phyloP scores from a whole-genome alignment of 2,329 filamentous ascomycete species.

The Cryphonectria radicalis region DNA sequence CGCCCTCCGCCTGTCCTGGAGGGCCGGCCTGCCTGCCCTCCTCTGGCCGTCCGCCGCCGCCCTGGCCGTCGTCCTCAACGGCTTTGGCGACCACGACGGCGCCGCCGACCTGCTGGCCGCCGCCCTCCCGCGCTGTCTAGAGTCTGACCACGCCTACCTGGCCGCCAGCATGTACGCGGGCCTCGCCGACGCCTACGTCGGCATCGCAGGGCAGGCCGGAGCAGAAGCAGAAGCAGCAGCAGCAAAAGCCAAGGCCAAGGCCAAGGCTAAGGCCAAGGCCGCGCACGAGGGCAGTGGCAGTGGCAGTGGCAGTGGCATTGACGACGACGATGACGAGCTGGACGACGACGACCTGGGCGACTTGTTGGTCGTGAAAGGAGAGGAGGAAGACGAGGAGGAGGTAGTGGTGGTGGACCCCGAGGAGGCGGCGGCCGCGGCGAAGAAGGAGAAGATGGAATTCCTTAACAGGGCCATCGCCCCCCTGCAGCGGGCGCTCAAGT shows the following conservation, averaged over 20 bases:
- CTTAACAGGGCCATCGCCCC: constrained; percentile 63
- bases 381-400: too few species aligned
- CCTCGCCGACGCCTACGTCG: constrained; percentile 79
- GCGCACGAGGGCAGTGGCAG: too few species aligned
- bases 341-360: too few species aligned
- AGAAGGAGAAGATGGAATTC: constrained; percentile 54
- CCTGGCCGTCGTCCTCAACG: constrained; percentile 70
- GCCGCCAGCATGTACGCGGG: constrained; percentile 69
- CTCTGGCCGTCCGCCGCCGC: constrained; percentile 75
- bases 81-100: constrained; percentile 71
- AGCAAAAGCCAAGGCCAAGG: constrained; percentile 32
- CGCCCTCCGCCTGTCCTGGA: constrained; percentile 74
- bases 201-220: constrained; percentile 66
- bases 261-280: constrained; percentile 29
- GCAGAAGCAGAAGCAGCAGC: too few species aligned
- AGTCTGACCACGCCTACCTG: constrained; percentile 67
- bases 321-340: too few species aligned
- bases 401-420: too few species aligned
- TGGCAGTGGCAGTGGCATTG: too few species aligned
- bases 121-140: constrained; percentile 76
- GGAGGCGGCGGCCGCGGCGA: too few species aligned
- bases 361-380: too few species aligned
- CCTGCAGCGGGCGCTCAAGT: constrained; percentile 67
- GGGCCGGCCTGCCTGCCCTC: constrained; percentile 67
- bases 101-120: constrained; percentile 67